Percentiles rank a stretch among this genome's conserved stretches.
These are phyloP conservation scores for Euphorbia tirucalli DNA, from an alignment of 345 rosid genomes.

Conservation along the genomic window DNA sequence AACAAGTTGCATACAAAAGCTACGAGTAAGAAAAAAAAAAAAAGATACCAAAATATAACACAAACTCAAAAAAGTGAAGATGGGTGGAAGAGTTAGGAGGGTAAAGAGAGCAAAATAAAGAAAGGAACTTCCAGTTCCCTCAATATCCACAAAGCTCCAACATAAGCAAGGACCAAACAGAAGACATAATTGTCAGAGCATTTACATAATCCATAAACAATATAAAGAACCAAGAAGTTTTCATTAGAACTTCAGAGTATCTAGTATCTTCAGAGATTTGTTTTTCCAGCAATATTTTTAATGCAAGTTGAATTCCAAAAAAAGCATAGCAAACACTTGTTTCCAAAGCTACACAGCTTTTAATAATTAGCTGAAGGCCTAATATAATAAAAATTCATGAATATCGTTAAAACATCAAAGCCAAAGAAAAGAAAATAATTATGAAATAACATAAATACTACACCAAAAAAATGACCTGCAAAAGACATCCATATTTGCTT, in stretches of 20 bases:
- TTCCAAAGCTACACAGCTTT: background rate
- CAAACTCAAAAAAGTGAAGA: background rate
- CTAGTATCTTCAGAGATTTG: background rate
- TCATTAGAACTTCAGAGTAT: background rate
- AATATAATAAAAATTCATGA: background rate
- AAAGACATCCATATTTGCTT: background rate
- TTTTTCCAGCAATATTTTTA: background rate
- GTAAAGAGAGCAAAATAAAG: background rate
- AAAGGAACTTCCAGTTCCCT: background rate
- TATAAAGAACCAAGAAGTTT: background rate
- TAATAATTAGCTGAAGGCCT: background rate
- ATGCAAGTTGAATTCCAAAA: background rate
- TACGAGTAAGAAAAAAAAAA: background rate
- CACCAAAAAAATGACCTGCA: background rate
- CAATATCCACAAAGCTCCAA: background rate
- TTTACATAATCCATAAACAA: background rate
- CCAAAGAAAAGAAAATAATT: background rate
- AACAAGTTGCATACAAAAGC: background rate
- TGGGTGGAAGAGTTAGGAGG: background rate
- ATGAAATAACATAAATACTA: too few species aligned
- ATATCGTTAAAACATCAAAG: too few species aligned
- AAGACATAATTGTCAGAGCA: background rate
- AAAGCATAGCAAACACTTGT: background rate
- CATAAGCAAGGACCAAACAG: background rate
- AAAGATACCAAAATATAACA: background rate